A percentile compares a stretch with the other conserved stretches of the same genome.
phyloP scores from a whole-genome alignment of 78 protist genomes.

The Capsaspora owczarzaki region DNA sequence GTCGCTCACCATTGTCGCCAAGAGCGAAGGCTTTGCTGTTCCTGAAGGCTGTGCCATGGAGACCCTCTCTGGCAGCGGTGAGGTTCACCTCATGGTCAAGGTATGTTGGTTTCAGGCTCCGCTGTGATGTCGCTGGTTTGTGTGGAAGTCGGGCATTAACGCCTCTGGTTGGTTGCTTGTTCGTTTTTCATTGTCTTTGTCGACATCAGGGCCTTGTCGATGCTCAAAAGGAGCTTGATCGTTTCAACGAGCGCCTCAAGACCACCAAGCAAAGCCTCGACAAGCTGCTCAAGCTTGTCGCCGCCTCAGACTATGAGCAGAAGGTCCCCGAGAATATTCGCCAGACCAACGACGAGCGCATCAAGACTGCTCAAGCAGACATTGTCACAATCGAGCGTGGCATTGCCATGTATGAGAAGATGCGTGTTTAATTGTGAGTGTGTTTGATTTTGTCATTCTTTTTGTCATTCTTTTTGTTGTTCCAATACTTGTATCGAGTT shows the following conservation, averaged over 20 bases:
- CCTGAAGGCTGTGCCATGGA: constrained; percentile 10
- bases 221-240: neutral
- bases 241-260: neutral
- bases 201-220: constrained; percentile 15
- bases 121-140: neutral
- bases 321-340: constrained; percentile 18
- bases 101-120: neutral
- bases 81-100: constrained; percentile 21
- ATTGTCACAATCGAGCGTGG: neutral
- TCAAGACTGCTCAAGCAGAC: neutral
- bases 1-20: neutral
- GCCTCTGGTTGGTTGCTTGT: neutral
- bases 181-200: neutral
- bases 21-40: neutral
- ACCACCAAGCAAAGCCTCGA: neutral
- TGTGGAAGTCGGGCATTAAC: neutral
- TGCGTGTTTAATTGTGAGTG: constrained; percentile 3
- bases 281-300: neutral
- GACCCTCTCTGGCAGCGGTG: neutral
- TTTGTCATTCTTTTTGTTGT: neutral
- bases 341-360: constrained; percentile 3
- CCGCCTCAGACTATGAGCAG: neutral
- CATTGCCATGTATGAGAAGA: neutral
- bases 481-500: neutral
- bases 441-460: neutral